phyloP scores from a whole-genome alignment of 305 asterid species.

The Plantago coronopus region DNA sequence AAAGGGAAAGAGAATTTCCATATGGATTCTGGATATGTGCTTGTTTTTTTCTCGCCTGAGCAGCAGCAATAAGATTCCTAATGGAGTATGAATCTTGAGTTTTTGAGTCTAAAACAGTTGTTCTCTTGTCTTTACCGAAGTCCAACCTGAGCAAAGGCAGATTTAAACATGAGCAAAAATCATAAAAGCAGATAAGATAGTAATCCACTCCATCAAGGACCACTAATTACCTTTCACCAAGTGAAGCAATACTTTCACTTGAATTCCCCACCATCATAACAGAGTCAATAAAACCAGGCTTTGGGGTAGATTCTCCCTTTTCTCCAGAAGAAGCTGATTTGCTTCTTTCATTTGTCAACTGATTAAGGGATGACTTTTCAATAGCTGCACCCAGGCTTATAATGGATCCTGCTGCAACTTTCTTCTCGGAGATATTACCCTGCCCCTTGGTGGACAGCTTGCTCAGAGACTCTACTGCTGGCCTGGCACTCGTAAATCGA shows the following conservation, averaged over 20 bases:
- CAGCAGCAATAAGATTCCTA: conserved; percentile 84
- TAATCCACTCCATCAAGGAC: conserved; percentile 16
- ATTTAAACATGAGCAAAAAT: conserved; percentile 28
- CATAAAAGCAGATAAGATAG: conserved; percentile 19
- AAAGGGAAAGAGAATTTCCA: conserved; percentile 38
- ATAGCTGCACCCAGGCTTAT: conserved; percentile 31
- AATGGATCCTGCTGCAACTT: conserved; percentile 33
- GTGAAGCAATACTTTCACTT: conserved; percentile 31
- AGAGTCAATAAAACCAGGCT: conserved; percentile 39
- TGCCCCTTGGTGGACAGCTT: conserved; percentile 39
- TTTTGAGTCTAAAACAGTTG: conserved; percentile 37
- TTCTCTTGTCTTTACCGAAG: conserved; percentile 37
- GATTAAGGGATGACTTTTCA: conserved; percentile 37
- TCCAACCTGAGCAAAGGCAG: conserved; percentile 48
- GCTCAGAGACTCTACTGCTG: conserved; percentile 37
- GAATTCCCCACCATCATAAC: conserved; percentile 35
- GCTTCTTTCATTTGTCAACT: conserved; percentile 43
- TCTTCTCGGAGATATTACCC: conserved; percentile 35
- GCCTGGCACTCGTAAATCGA: conserved; percentile 31
- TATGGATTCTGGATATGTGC: conserved; percentile 46
- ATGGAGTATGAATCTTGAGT: conserved; percentile 54
- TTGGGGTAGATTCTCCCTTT: conserved; percentile 44
- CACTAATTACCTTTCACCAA: conserved; percentile 52
- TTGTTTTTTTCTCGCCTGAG: conserved; percentile 76
- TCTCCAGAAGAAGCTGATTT: conserved; percentile 51